Conservation (phyloP, 768 basidiomycete species). For the Leccinum sublutescens region DNA sequence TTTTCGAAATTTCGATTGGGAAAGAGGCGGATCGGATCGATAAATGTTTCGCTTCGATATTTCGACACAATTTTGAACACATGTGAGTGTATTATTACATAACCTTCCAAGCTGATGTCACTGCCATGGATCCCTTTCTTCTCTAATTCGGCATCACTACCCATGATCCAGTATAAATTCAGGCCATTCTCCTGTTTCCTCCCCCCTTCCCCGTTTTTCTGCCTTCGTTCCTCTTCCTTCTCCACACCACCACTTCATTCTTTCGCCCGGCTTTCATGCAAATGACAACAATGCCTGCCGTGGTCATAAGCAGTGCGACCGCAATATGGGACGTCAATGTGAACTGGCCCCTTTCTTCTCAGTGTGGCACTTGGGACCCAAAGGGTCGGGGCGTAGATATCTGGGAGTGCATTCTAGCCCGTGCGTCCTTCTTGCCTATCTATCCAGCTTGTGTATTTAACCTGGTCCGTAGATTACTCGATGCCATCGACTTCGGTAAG, state of each 20-base stretch:
- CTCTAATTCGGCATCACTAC: slow-evolving; percentile 27
- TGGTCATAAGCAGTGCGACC: slow-evolving; percentile 61
- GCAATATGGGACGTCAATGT: slow-evolving; percentile 69
- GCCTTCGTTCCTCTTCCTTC: slow-evolving; percentile 6
- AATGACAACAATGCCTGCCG: slow-evolving; percentile 22
- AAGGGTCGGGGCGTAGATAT: slow-evolving; percentile 66
- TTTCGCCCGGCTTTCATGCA: slow-evolving; percentile 13
- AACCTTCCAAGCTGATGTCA: slow-evolving; percentile 33
- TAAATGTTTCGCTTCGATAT: slow-evolving; percentile 7
- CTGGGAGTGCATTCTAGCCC: slow-evolving; percentile 71
- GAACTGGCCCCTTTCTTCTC: slow-evolving; percentile 61
- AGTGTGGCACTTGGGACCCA: slow-evolving; percentile 72
- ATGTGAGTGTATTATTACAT: slow-evolving; percentile 19
- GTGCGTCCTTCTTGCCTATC: slow-evolving; percentile 37
- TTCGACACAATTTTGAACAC: slow-evolving; percentile 12
- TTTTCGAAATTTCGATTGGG: background rate
- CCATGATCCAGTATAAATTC: slow-evolving; percentile 31
- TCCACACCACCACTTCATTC: background rate
- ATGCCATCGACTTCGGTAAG: slow-evolving; percentile 45
- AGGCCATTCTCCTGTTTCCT: slow-evolving; percentile 6
- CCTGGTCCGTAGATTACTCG: slow-evolving; percentile 50
- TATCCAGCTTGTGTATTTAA: background rate
- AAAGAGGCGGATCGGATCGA: slow-evolving; percentile 21
- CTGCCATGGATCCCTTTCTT: slow-evolving; percentile 29
- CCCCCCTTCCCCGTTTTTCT: slow-evolving; percentile 5